These are phyloP conservation scores for Inosperma sp. DNA, from an alignment of 768 basidiomycete species.

Conservation along the genomic window DNA sequence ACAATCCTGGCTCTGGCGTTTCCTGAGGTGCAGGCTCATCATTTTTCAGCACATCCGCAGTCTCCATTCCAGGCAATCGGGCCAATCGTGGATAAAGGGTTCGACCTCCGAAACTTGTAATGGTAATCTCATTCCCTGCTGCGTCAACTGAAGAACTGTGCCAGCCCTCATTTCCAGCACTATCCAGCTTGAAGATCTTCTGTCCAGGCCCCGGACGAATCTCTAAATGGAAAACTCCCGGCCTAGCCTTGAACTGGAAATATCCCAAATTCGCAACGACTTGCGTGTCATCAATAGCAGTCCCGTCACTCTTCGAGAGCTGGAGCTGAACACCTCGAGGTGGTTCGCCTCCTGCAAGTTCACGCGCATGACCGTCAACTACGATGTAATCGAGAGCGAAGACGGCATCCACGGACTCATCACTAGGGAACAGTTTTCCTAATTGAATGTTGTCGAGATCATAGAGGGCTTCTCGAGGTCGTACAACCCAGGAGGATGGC, in stretches of 20 bases:
- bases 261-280: constrained; percentile 96
- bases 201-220: constrained; percentile 79
- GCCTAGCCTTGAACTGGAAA: constrained; percentile 89
- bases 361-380: constrained; percentile 92
- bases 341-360: constrained; percentile 54
- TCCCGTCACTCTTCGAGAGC: constrained; percentile 46
- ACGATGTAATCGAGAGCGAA: constrained; percentile 90
- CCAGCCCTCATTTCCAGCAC: constrained; percentile 88
- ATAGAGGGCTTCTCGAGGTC: constrained; percentile 81
- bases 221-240: constrained; percentile 79
- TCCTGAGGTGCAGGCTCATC: constrained; percentile 24
- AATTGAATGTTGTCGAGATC: constrained; percentile 97
- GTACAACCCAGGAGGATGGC: constrained; percentile 88
- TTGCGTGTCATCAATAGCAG: constrained; percentile 76
- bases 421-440: constrained; percentile 52
- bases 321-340: constrained; percentile 92
- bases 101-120: constrained; percentile 87
- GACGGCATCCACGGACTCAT: constrained; percentile 65
- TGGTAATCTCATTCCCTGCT: constrained; percentile 68
- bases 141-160: constrained; percentile 65
- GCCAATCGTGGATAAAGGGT: constrained; percentile 80
- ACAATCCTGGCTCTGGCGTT: constrained; percentile 27
- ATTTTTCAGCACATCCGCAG: constrained; percentile 70
- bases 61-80: constrained; percentile 72
- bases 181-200: constrained; percentile 78